Conservation (phyloP, 257 asterid species). For the Nicotiana tomentosiformis region DNA sequence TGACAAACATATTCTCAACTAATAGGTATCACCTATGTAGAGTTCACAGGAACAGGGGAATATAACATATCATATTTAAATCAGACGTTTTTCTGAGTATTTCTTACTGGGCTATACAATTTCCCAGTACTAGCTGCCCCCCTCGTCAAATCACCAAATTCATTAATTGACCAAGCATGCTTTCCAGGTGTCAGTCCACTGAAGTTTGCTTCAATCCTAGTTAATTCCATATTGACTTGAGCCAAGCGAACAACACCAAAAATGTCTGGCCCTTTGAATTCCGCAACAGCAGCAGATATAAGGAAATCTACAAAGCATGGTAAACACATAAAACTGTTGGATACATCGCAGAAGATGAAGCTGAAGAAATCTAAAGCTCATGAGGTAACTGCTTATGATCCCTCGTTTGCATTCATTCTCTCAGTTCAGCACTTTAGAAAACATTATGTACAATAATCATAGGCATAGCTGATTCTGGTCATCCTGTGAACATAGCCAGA, state of each 20-base stretch:
- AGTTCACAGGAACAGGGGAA: neutral
- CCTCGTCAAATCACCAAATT: constrained; percentile 81
- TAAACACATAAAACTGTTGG: neutral
- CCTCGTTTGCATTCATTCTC: neutral
- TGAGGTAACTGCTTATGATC: neutral
- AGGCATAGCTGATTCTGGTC: rapidly evolving
- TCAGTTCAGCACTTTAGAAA: neutral
- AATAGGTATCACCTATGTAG: neutral
- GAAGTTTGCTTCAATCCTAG: constrained; percentile 83
- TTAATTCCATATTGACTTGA: constrained; percentile 82
- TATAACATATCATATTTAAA: neutral
- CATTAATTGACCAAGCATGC: constrained; percentile 82
- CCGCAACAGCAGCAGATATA: constrained; percentile 85
- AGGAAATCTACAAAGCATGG: constrained; percentile 60
- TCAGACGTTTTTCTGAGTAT: constrained; percentile 33
- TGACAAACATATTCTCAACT: too few species aligned
- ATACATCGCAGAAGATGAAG: neutral
- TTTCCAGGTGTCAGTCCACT: constrained; percentile 84
- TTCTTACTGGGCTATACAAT: constrained; percentile 47
- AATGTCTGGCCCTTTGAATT: constrained; percentile 78
- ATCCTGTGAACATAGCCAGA: neutral
- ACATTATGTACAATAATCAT: neutral
- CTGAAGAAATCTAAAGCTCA: neutral
- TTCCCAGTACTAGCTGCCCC: constrained; percentile 94
- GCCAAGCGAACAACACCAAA: constrained; percentile 91